phyloP scores from a whole-genome alignment of 2,329 filamentous ascomycete species.

The Akanthomyces lecanii region DNA sequence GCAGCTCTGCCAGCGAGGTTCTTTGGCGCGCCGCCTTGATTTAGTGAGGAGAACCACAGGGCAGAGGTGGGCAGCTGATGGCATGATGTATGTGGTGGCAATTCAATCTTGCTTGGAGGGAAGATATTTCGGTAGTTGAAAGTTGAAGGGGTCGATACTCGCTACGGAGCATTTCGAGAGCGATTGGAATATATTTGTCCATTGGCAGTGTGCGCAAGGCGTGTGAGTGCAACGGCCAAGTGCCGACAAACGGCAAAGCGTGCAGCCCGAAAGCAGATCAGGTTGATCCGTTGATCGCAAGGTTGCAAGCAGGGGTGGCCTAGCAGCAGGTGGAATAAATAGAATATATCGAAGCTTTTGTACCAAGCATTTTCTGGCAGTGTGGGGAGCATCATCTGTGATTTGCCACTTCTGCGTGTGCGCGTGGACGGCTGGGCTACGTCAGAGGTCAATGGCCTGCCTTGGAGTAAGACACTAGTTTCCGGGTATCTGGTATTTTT shows the following conservation, averaged over 20 bases:
- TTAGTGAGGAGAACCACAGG: not conserved
- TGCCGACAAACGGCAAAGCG: not conserved
- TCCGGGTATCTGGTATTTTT: too few species aligned
- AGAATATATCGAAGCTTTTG: not conserved
- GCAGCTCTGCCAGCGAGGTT: not conserved
- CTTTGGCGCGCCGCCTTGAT: not conserved
- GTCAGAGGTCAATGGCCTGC: too few species aligned
- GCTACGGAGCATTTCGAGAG: too few species aligned
- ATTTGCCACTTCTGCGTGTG: too few species aligned
- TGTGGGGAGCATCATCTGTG: too few species aligned
- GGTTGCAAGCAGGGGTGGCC: not conserved
- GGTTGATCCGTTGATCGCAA: not conserved
- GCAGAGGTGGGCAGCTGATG: too few species aligned
- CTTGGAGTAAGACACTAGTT: too few species aligned
- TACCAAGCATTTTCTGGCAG: not conserved
- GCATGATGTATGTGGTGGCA: constrained; percentile 7
- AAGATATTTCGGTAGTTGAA: not conserved
- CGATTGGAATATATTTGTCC: too few species aligned
- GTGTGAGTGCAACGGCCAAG: not conserved
- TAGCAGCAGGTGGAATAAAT: not conserved
- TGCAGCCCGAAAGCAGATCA: not conserved
- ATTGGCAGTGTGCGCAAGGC: too few species aligned
- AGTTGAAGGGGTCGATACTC: not conserved
- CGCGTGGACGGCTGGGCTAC: too few species aligned
- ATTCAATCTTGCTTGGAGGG: not conserved